Conservation (phyloP, 345 rosid genomes). For the Salix suchowensis region DNA sequence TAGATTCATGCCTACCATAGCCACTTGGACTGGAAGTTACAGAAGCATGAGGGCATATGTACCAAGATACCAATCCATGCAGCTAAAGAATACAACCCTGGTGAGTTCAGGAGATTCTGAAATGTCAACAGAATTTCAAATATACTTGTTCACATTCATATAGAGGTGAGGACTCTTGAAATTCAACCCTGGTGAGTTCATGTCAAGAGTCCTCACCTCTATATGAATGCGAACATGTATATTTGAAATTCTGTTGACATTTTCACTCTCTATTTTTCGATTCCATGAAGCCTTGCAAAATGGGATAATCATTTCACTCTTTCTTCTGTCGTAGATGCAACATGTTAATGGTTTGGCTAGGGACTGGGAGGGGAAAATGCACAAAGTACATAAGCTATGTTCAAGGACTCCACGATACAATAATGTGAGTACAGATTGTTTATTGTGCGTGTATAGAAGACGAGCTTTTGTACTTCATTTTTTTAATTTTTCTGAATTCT, state of each 20-base stretch:
- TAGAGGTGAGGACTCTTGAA: background rate
- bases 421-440: slow-evolving; percentile 27
- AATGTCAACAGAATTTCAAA: background rate
- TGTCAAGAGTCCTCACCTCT: background rate
- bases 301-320: background rate
- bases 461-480: background rate
- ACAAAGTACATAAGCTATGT: slow-evolving; percentile 53
- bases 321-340: slow-evolving; percentile 41
- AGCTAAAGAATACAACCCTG: slow-evolving; percentile 53
- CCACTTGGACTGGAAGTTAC: slow-evolving; percentile 82
- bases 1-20: slow-evolving; percentile 76
- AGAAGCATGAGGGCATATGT: slow-evolving; percentile 63
- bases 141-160: background rate
- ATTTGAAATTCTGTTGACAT: background rate
- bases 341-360: slow-evolving; percentile 54
- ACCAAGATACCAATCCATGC: slow-evolving; percentile 75
- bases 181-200: slow-evolving; percentile 40
- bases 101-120: slow-evolving; percentile 25
- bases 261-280: background rate
- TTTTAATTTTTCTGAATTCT: slow-evolving; percentile 1
- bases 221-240: background rate
- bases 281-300: background rate
- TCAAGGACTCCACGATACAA: slow-evolving; percentile 73
- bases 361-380: slow-evolving; percentile 59
- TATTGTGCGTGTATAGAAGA: background rate